phyloP scores from a whole-genome alignment of 2,329 filamentous ascomycete genomes.

The Trichoderma sp. region DNA sequence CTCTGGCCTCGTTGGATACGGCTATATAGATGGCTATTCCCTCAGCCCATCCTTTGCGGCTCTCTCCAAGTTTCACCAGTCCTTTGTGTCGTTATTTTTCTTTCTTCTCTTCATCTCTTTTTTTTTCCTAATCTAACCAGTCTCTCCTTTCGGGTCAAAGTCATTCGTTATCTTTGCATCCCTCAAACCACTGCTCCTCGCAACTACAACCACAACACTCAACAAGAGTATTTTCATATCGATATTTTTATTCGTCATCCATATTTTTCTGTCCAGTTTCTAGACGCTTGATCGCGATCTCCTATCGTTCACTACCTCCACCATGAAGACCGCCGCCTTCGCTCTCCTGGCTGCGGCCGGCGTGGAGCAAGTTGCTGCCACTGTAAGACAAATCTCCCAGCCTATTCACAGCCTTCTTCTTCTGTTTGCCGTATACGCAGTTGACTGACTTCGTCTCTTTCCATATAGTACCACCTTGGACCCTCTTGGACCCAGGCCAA shows the following conservation, averaged over 20 bases:
- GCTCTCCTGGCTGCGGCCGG: constrained; percentile 55
- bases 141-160: constrained; percentile 45
- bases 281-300: constrained; percentile 12
- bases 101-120: background rate
- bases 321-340: constrained; percentile 53
- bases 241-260: constrained; percentile 30
- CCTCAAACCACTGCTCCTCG: constrained; percentile 35
- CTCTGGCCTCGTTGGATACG: constrained; percentile 17
- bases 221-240: constrained; percentile 28
- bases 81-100: constrained; percentile 15
- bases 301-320: constrained; percentile 30
- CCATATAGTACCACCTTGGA: constrained; percentile 25
- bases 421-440: background rate
- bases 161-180: constrained; percentile 59
- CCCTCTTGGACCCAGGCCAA: constrained; percentile 36
- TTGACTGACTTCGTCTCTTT: background rate
- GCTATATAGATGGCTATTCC: constrained; percentile 35
- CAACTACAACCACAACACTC: constrained; percentile 23
- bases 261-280: constrained; percentile 25
- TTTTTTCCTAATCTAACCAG: constrained; percentile 3
- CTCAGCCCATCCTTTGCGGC: background rate
- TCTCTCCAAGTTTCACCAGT: constrained; percentile 5
- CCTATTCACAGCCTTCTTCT: background rate
- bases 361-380: constrained; percentile 53
- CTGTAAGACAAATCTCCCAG: constrained; percentile 34